A percentile compares a stretch with the other conserved stretches of the same genome.
phyloP scores from a whole-genome alignment of 1,139 yeast genomes.

The Eremothecium sinecaudum region DNA sequence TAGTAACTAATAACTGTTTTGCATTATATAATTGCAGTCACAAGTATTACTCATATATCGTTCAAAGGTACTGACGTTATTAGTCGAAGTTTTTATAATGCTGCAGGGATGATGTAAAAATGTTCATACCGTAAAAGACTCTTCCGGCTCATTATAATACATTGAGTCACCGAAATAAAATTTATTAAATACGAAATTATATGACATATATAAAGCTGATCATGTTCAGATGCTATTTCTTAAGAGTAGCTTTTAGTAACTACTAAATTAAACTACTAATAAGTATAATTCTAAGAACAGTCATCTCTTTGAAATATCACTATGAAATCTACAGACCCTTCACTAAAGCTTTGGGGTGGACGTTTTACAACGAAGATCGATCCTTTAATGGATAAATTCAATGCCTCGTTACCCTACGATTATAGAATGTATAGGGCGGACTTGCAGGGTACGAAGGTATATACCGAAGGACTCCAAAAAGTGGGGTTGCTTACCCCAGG shows the following conservation, averaged over 20 bases:
- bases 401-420: constrained; percentile 94
- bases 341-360: constrained; percentile 92
- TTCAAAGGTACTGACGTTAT: too few relatives aligned
- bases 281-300: background rate
- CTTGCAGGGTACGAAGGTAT: constrained; percentile 85
- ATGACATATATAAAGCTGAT: too few relatives aligned
- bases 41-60: too few relatives aligned
- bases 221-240: constrained; percentile 1
- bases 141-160: too few relatives aligned
- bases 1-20: too few relatives aligned
- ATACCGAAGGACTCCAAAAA: constrained; percentile 77
- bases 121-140: too few relatives aligned
- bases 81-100: too few relatives aligned
- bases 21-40: too few relatives aligned
- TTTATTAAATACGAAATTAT: too few relatives aligned
- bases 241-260: background rate
- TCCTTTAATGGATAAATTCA: constrained; percentile 93
- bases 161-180: too few relatives aligned
- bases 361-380: constrained; percentile 95
- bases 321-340: too few relatives aligned
- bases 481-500: constrained; percentile 61
- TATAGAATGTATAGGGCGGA: constrained; percentile 91
- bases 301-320: constrained; percentile 25
- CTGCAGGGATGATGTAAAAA: too few relatives aligned
- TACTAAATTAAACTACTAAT: background rate